Evolutionary conservation across 192 early-diverging fungal species (phyloP).

Genomic region (Rhizophlyctis rosea): DNA sequence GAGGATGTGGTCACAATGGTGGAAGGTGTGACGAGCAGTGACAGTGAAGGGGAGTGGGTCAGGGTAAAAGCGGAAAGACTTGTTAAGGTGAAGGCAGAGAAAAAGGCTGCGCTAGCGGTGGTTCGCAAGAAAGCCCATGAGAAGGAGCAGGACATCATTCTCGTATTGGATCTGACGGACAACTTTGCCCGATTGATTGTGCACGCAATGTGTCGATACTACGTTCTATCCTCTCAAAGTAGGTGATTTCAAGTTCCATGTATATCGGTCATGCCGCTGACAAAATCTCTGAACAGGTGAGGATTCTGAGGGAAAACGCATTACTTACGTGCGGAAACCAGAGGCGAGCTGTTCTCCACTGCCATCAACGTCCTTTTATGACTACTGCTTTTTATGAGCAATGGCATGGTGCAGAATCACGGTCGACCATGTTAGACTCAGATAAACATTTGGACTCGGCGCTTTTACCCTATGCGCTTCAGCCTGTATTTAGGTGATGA

Average conservation of each 20-base stretch:
- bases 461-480: too few relatives aligned
- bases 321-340: conserved; percentile 30
- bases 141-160: too few relatives aligned
- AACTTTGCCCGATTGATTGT: conserved; percentile 20
- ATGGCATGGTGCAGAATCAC: too few relatives aligned
- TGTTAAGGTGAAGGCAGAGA: neutral
- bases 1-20: neutral
- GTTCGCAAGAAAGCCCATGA: too few relatives aligned
- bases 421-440: too few relatives aligned
- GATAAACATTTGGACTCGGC: too few relatives aligned
- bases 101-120: too few relatives aligned
- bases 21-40: neutral
- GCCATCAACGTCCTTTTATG: too few relatives aligned
- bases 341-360: too few relatives aligned
- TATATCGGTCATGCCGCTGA: neutral
- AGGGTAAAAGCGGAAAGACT: conserved; percentile 2
- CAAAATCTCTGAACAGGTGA: conserved; percentile 7
- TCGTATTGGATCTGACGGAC: conserved; percentile 19
- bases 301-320: conserved; percentile 17
- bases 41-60: conserved; percentile 8
- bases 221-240: conserved; percentile 23
- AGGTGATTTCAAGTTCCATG: conserved; percentile 5
- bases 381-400: too few relatives aligned
- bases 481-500: too few relatives aligned
- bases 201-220: conserved; percentile 29